Percentiles rank a stretch among this genome's conserved stretches.
phyloP scores from a whole-genome alignment of 345 rosid genomes.

The Toxicodendron radicans region DNA sequence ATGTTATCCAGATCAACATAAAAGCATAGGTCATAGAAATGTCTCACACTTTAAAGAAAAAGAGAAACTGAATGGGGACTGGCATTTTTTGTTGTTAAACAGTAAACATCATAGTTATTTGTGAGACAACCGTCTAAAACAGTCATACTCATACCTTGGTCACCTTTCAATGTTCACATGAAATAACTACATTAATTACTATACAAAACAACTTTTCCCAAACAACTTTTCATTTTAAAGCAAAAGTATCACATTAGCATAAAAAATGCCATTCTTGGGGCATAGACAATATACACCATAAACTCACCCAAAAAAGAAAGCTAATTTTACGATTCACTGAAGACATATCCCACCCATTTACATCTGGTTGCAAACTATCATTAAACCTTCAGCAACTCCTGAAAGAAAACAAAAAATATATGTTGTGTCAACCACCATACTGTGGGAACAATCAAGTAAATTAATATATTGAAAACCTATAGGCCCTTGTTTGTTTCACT shows the following conservation, averaged over 20 bases:
- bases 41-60: not conserved
- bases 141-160: slow-evolving; percentile 1
- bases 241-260: slow-evolving; percentile 5
- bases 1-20: slow-evolving; percentile 5
- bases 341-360: slow-evolving; percentile 19
- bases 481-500: too few species aligned
- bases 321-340: not conserved
- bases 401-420: slow-evolving; percentile 20
- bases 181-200: slow-evolving; percentile 13
- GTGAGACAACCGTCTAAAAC: slow-evolving; percentile 4
- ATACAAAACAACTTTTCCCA: slow-evolving; percentile 16
- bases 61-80: not conserved
- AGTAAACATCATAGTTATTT: not conserved
- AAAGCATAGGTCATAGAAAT: not conserved
- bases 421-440: not conserved
- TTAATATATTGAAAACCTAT: not conserved
- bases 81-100: not conserved
- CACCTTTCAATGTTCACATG: slow-evolving; percentile 3
- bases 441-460: not conserved
- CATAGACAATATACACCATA: slow-evolving; percentile 12
- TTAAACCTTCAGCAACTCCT: slow-evolving; percentile 54
- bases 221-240: slow-evolving; percentile 4
- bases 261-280: slow-evolving; percentile 12
- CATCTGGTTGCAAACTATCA: slow-evolving; percentile 7
- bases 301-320: not conserved